Base-by-base conservation (phyloP, 176 grass and related monocot species). In the Ampelocalamus luodianensis region DNA sequence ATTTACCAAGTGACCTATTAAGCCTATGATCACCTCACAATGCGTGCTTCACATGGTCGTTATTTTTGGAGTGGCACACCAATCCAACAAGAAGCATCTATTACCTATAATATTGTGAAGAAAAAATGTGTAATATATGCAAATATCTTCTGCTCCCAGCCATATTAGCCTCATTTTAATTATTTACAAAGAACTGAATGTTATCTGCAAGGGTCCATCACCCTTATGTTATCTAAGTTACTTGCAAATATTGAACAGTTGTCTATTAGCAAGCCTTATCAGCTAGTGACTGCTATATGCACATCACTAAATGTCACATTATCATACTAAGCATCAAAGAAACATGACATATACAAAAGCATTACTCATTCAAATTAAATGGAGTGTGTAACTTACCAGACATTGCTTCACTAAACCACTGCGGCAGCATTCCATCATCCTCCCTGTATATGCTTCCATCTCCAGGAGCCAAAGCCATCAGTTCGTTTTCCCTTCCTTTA, bases 361-460 rank as follows among this genome's bases (percentile, higher is more conserved):
- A 51, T 75, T 14, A 14, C 24, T 4, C 1, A 60, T 61, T 36
- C 22, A 79, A 79, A 78, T 29, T 8, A 23, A 51, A 36, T 9
- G 5, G n/a, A 49, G 8, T 44, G 38, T 38, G 65, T 0, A 53
- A 74, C 40, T 88, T 89, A 94, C 92, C 87, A 51, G 92, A 75
- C 87, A 94, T 91, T 53, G 89, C 89, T 94, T 94, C 89, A 74
- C 87, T 88, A 83, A 94, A 94, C 92, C 92, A 94, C 68, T 91
- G 92, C 5, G 87, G 92, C 68, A 91, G 20, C 24, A 91, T 42
- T 62, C 85, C 92, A 94, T 94, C 92, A 7, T 88, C 89, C 2
- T 88, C 89, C 37, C 53, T 48, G 37, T 86, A 89, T 49, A 75
- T 45, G 24, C 62, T 76, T 83, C 84, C 86, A 86, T 82, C 48